phyloP scores from a whole-genome alignment of 2,329 filamentous ascomycete genomes.

The Neonectria ditissima region DNA sequence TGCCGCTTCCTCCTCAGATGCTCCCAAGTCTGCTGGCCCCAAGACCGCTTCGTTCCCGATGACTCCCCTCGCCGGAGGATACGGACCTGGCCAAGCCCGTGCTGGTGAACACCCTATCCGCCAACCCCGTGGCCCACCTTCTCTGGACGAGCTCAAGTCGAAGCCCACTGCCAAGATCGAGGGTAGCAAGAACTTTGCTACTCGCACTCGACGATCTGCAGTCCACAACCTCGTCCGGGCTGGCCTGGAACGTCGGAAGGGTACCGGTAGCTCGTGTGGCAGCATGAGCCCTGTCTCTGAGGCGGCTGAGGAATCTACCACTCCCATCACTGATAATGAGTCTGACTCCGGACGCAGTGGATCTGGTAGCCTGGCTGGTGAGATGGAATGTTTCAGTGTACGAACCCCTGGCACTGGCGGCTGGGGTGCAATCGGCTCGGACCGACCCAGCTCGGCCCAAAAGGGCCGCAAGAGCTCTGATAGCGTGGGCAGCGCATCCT shows the following conservation, averaged over 20 bases:
- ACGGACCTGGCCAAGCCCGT: conserved; percentile 91
- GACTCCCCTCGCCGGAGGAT: conserved; percentile 84
- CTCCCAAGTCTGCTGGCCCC: conserved; percentile 72
- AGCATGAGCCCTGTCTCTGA: conserved; percentile 94
- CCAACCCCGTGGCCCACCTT: conserved; percentile 91
- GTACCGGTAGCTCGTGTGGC: conserved; percentile 76
- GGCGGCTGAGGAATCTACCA: conserved; percentile 74
- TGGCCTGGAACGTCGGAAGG: conserved; percentile 85
- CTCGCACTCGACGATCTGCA: conserved; percentile 90
- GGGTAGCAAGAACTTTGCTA: conserved; percentile 97
- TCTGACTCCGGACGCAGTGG: conserved; percentile 78
- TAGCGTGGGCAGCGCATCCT: conserved; percentile 71
- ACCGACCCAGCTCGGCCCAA: conserved; percentile 79
- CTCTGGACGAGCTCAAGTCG: conserved; percentile 87
- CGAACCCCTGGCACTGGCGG: conserved; percentile 79
- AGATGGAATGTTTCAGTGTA: conserved; percentile 76
- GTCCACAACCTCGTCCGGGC: conserved; percentile 92
- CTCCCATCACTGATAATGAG: conserved; percentile 78
- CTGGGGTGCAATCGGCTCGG: conserved; percentile 86
- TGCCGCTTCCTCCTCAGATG: conserved; percentile 56
- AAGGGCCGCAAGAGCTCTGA: conserved; percentile 73
- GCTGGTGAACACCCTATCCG: conserved; percentile 94
- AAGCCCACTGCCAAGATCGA: conserved; percentile 94
- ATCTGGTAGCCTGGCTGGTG: conserved; percentile 84
- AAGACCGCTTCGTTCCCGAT: conserved; percentile 84